Conservation (phyloP, 352 stramenopile genomes). For the Globisporangium nagaii region DNA sequence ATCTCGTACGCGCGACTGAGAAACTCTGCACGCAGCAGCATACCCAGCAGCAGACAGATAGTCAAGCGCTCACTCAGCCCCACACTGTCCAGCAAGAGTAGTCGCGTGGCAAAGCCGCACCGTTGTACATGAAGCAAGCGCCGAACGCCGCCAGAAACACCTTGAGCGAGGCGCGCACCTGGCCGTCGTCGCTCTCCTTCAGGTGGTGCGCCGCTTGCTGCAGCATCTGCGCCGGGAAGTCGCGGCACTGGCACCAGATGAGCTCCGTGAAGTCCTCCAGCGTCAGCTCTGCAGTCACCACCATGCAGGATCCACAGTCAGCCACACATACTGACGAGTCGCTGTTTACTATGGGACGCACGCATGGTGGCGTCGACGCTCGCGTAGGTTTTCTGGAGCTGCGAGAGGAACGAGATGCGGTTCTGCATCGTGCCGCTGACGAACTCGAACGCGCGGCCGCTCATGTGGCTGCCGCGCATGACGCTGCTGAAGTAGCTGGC, state of each 20-base stretch:
- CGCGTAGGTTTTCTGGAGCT: slow-evolving; percentile 32
- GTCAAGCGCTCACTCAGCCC: background rate
- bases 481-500: slow-evolving; percentile 35
- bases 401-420: slow-evolving; percentile 34
- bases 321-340: too few species aligned
- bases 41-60: background rate
- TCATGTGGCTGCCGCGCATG: slow-evolving; percentile 29
- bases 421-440: slow-evolving; percentile 52
- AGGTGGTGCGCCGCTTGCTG: slow-evolving; percentile 38
- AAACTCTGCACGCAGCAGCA: slow-evolving; percentile 39
- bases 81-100: background rate
- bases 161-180: slow-evolving; percentile 19
- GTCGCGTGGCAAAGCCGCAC: slow-evolving; percentile 11
- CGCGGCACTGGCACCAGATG: slow-evolving; percentile 46
- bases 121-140: slow-evolving; percentile 48
- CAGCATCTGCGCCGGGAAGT: slow-evolving; percentile 37
- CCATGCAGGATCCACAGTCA: background rate
- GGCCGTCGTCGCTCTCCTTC: slow-evolving; percentile 22
- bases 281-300: slow-evolving; percentile 29
- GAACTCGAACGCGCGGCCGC: slow-evolving; percentile 39
- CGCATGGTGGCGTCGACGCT: slow-evolving; percentile 34
- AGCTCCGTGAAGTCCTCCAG: slow-evolving; percentile 56
- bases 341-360: slow-evolving; percentile 9
- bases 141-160: slow-evolving; percentile 31
- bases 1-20: slow-evolving; percentile 39